Evolutionary conservation across 805 yeast species (phyloP).

Genomic region (Ogataea haglerorum): DNA sequence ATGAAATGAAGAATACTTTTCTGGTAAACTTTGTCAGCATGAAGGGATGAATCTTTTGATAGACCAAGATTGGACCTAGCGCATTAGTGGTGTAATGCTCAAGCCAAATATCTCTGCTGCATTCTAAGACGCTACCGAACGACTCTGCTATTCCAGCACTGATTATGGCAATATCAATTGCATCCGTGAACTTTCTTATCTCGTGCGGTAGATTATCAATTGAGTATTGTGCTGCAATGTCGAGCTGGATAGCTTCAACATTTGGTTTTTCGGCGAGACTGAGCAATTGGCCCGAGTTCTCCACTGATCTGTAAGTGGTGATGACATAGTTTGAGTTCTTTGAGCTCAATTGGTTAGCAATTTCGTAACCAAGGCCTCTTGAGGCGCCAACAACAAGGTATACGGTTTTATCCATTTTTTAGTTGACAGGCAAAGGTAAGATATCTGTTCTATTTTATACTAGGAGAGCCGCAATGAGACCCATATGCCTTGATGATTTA

Average conservation of each 20-base stretch:
- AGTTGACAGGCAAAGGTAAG: background rate
- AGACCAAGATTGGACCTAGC: constrained; percentile 32
- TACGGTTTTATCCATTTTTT: background rate
- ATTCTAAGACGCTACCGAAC: background rate
- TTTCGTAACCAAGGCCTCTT: constrained; percentile 5
- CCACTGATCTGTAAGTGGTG: constrained; percentile 1
- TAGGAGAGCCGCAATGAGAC: too few species aligned
- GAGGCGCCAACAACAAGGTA: constrained; percentile 13
- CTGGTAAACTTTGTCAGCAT: constrained; percentile 24
- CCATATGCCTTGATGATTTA: too few species aligned
- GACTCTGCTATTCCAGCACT: constrained; percentile 29
- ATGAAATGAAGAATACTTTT: constrained; percentile 30
- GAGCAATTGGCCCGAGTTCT: constrained; percentile 11
- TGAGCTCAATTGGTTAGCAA: constrained; percentile 3
- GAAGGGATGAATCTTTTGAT: constrained; percentile 30
- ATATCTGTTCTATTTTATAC: too few species aligned
- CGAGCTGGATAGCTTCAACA: constrained; percentile 21
- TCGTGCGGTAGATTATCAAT: constrained; percentile 16
- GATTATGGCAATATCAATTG: constrained; percentile 35
- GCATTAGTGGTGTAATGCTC: constrained; percentile 22
- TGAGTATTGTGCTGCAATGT: constrained; percentile 19
- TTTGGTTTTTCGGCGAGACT: constrained; percentile 17
- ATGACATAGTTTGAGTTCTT: constrained; percentile 3
- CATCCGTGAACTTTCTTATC: constrained; percentile 13
- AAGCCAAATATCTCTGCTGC: background rate